phyloP scores from a whole-genome alignment of 1,284 basidiomycete species.

The Cutaneotrichosporon mucoides region DNA sequence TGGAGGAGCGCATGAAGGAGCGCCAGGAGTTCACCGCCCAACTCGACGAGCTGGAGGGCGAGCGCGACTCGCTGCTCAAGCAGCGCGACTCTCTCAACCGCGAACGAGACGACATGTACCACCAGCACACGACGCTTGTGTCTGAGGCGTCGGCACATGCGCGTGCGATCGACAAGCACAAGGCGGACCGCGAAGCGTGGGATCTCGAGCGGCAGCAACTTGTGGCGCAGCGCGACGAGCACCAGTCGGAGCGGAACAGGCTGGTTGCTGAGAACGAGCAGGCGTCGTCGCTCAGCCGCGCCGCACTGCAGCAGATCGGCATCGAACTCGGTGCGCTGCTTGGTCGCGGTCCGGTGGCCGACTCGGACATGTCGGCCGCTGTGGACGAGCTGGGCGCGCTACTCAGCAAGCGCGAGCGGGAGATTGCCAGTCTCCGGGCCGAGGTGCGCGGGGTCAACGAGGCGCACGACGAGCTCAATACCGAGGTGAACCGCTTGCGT shows the following conservation, averaged over 20 bases:
- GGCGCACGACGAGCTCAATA: slow-evolving; percentile 56
- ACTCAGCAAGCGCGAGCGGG: slow-evolving; percentile 4
- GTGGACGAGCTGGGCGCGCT: background rate
- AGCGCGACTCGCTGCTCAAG: background rate
- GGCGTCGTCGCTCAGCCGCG: background rate
- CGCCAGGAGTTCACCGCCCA: slow-evolving; percentile 1
- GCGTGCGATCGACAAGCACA: slow-evolving; percentile 1
- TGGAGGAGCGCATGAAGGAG: slow-evolving; percentile 3
- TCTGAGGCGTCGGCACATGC: background rate
- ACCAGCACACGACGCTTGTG: background rate
- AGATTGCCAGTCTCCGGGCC: slow-evolving; percentile 2
- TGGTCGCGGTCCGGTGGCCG: background rate
- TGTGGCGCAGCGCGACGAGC: slow-evolving; percentile 2
- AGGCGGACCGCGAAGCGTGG: background rate
- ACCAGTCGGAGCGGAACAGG: background rate
- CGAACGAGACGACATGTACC: background rate
- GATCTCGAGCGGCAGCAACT: background rate
- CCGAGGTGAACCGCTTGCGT: slow-evolving; percentile 56
- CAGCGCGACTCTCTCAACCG: background rate
- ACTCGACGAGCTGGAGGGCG: slow-evolving; percentile 1
- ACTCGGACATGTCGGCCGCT: background rate
- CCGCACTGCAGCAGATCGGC: slow-evolving; percentile 1
- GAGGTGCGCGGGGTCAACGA: slow-evolving; percentile 39
- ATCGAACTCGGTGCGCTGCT: slow-evolving; percentile 3
- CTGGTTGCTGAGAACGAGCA: background rate